phyloP scores from a whole-genome alignment of 2,329 filamentous ascomycete genomes.

The Calcarisporium arbuscula region DNA sequence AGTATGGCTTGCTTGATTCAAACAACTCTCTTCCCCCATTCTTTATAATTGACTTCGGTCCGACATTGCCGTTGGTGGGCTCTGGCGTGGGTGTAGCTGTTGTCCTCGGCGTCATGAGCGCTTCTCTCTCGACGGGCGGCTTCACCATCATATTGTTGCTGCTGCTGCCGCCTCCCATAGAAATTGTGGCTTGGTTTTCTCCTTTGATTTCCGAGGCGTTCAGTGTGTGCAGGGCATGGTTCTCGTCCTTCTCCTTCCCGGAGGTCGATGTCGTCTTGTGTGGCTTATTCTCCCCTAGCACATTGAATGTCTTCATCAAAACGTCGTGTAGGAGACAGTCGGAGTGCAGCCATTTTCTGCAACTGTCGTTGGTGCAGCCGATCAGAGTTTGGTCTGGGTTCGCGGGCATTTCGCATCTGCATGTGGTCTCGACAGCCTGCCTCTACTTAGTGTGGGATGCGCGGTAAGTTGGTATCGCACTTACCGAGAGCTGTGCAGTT shows the following conservation, averaged over 20 bases:
- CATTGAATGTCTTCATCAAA: slow-evolving; percentile 42
- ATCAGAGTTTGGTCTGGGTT: slow-evolving; percentile 57
- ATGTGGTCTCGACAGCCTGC: slow-evolving; percentile 48
- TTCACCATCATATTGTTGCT: slow-evolving; percentile 35
- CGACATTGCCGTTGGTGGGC: slow-evolving; percentile 27
- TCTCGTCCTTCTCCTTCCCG: slow-evolving; percentile 16
- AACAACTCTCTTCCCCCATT: slow-evolving; percentile 30
- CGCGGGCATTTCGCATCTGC: slow-evolving; percentile 53
- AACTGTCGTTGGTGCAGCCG: slow-evolving; percentile 48
- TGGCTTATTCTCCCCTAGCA: slow-evolving; percentile 44
- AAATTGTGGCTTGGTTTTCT: slow-evolving; percentile 42
- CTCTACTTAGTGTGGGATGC: no score
- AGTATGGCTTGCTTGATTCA: slow-evolving; percentile 42
- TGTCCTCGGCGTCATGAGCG: slow-evolving; percentile 23
- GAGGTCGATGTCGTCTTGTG: slow-evolving; percentile 23
- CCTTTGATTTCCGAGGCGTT: slow-evolving; percentile 28
- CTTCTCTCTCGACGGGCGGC: slow-evolving; percentile 24
- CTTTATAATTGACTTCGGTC: no score
- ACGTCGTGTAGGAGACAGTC: slow-evolving; percentile 54
- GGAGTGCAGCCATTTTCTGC: slow-evolving; percentile 57
- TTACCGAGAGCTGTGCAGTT: slow-evolving; percentile 50
- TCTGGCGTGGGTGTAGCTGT: slow-evolving; percentile 24
- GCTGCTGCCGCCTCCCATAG: slow-evolving; percentile 47
- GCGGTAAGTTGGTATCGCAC: no score
- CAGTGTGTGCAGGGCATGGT: no score